Evolutionary conservation across 2,329 filamentous ascomycete genomes (phyloP), one percentile per base, ranked within the genome.

Genomic region (Fusarium proliferatum): DNA sequence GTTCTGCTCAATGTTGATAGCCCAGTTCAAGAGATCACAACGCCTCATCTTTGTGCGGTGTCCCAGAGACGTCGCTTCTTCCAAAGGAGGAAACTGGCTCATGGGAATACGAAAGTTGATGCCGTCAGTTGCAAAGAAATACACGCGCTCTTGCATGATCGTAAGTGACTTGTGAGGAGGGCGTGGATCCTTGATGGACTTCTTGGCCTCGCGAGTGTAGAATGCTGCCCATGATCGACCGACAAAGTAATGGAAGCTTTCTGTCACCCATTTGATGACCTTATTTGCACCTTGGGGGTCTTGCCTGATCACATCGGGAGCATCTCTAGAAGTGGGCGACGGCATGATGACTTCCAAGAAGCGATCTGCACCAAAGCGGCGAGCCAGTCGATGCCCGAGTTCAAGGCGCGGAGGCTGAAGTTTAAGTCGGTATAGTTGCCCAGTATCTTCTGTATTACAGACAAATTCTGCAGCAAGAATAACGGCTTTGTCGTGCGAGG

Each of bases 311-410:
- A 80, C 55, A 0, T 69, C 56, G 0, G 82, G 79, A 0, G 78
- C 75, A 4, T 80, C 72, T 5, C 74, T 79, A 1, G 63, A 66
- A 3, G 76, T 80, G 0, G 85, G 81, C 0, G 83, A 83, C 0
- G 89, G 89, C 9, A 91, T 81, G 9, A 85, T 77, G 1, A 92
- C 64, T 60, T 91, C 88, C 3, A 92, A 68, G 51, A 91, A 91
- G 1, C 90, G 84, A 70, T 92, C 89, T 1, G 85, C 79, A 0
- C 90, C 89, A 71, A 90, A 90, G 9, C 85, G 86, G 17, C 90
- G 85, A 26, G 82, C 81, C 1, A 91, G 78, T 4, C 90, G 86
- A 77, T 89, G 85, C 0, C 86, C 82, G 6, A 83, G 76, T 33
- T 89, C 87, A 4, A 90, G 76, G 15, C 80, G 82, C 3, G 90